A percentile compares a stretch with the other conserved stretches of the same genome.
These are phyloP conservation scores for Kernera saxatilis DNA, from an alignment of 345 rosid species.

Conservation along the genomic window DNA sequence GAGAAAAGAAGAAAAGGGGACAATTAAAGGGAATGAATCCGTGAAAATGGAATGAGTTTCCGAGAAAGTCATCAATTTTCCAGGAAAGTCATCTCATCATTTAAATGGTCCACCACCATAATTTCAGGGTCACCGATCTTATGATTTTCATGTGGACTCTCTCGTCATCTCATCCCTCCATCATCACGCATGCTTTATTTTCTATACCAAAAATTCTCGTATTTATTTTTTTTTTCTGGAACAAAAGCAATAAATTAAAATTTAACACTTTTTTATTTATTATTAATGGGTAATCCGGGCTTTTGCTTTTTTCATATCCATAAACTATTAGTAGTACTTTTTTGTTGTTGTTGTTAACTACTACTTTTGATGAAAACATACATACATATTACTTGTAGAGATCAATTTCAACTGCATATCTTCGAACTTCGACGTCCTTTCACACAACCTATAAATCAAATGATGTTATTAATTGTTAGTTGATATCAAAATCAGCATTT, in stretches of 20 bases:
- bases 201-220: neutral
- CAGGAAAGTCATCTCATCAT: conserved; percentile 50
- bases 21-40: neutral
- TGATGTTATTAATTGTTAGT: neutral
- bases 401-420: neutral
- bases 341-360: too few species aligned
- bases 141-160: conserved; percentile 26
- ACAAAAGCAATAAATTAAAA: conserved; percentile 8
- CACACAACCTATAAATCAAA: neutral
- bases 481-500: neutral
- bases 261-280: conserved; percentile 32
- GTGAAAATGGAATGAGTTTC: conserved; percentile 31
- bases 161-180: conserved; percentile 19
- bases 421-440: neutral
- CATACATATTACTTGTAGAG: neutral
- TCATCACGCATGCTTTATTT: conserved; percentile 31
- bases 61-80: conserved; percentile 42
- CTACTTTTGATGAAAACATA: neutral
- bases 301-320: neutral
- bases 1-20: neutral
- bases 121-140: conserved; percentile 44
- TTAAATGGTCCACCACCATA: conserved; percentile 51
- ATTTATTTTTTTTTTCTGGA: neutral
- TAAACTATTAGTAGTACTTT: too few species aligned
- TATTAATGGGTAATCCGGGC: too few species aligned